Base-by-base conservation (phyloP, 2,329 filamentous ascomycete species). In the Alternaria brassicae region DNA sequence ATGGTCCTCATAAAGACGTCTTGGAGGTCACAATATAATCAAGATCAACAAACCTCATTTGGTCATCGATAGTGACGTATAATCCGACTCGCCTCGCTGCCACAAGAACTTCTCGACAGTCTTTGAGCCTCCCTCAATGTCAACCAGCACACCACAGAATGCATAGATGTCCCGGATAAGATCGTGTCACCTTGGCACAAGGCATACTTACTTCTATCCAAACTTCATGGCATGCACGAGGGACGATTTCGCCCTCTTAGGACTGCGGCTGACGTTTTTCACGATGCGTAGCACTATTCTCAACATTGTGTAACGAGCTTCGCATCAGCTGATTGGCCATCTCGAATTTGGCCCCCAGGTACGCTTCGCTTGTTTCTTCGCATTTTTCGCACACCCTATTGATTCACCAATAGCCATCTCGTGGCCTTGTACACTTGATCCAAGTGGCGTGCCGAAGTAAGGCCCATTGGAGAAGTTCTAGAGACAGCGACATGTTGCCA, bases 321-420 rank as follows among this genome's bases (percentile, higher is more conserved):
- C 28, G 2, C 2, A 13, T 12, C 21, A 25, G 13, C 13, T 48
- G 2, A 48, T 48, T 48, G 44, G 44, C 44, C 12, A 34, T 15
- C 15, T 34, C 44, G 30, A 17, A 23, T 48, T 48, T n/a, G 44
- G 44, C 44, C 44, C 44, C 44, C 44, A 48, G 44, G 30, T 25
- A 48, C 28, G 32, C 44, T 36, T 48, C 30, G 32, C 44, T 28
- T 48, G 44, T 48, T 34, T 48, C 30, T n/a, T 25, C 44, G 44
- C 44, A 36, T 48, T 48, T 34, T 13, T 34, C 44, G 28, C 44
- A 25, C 36, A 15, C 8, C 25, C 19, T 13, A 23, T 7, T 25
- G 30, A 34, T 10, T n/a, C 12, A n/a, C 44, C 44, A 48, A 48
- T 48, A 21, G 28, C 28, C 9, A 6, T 48, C 13, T 12, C 23